These are phyloP conservation scores for Aspergillus arachidicola DNA, from an alignment of 2,329 filamentous ascomycete species.

Conservation along the genomic window DNA sequence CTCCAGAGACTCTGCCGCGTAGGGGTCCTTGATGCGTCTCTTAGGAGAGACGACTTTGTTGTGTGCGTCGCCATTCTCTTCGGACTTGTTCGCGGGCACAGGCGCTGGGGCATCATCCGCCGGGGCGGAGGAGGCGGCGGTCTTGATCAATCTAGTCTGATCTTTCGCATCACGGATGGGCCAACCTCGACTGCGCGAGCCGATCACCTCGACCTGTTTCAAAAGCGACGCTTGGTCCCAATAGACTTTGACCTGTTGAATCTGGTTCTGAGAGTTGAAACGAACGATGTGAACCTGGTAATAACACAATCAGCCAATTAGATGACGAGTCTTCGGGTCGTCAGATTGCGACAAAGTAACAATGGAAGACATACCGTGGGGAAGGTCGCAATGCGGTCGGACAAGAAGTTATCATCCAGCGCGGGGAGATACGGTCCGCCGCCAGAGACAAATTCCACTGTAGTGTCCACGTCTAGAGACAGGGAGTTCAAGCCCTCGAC, in stretches of 20 bases:
- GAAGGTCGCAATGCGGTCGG: constrained; percentile 77
- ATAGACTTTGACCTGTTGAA: constrained; percentile 81
- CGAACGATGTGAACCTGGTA: constrained; percentile 81
- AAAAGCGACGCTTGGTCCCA: constrained; percentile 96
- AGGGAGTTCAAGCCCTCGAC: constrained; percentile 72
- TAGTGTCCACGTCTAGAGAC: constrained; percentile 78
- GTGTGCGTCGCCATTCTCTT: constrained; percentile 2
- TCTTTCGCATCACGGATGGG: constrained; percentile 87
- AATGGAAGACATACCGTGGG: constrained; percentile 68
- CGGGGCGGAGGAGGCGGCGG: constrained; percentile 41
- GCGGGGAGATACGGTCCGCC: constrained; percentile 86
- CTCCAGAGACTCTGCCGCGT: constrained; percentile 64
- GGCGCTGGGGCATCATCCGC: constrained; percentile 7
- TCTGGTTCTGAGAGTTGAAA: constrained; percentile 76
- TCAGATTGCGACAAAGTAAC: neutral
- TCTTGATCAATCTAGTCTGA: constrained; percentile 75
- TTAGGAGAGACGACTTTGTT: constrained; percentile 38
- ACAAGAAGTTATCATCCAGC: constrained; percentile 91
- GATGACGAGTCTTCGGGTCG: constrained; percentile 8
- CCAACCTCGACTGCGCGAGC: constrained; percentile 88
- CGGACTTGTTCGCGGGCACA: constrained; percentile 7
- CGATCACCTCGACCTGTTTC: constrained; percentile 92
- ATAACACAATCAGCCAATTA: constrained; percentile 4
- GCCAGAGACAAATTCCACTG: constrained; percentile 76
- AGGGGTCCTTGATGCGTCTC: constrained; percentile 46